Conservation (phyloP, 768 basidiomycete species). For the Leccinum incarnatum region DNA sequence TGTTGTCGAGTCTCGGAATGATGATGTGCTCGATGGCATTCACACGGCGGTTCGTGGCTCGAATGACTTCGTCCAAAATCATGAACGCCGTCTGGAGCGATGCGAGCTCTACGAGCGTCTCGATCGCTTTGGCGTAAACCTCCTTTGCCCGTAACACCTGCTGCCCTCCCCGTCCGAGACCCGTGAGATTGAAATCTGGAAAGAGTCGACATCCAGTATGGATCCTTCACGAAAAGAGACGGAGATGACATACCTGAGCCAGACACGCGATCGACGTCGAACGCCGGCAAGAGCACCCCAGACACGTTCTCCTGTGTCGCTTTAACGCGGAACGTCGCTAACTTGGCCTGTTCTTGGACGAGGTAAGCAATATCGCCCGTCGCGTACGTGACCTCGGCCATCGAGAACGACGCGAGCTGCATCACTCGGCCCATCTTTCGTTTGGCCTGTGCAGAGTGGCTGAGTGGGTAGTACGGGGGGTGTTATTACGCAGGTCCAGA, state of each 20-base stretch:
- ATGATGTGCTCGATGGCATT: constrained; percentile 98
- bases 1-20: constrained; percentile 94
- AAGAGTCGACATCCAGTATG: no score
- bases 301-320: constrained; percentile 98
- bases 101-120: constrained; percentile 95
- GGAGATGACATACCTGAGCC: constrained; percentile 63
- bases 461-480: background rate
- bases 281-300: constrained; percentile 92
- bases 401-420: constrained; percentile 97
- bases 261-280: constrained; percentile 84
- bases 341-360: constrained; percentile 92
- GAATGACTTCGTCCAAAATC: constrained; percentile 98
- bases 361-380: constrained; percentile 98
- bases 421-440: constrained; percentile 99
- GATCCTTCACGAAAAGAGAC: background rate
- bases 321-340: constrained; percentile 89
- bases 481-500: constrained; percentile 17
- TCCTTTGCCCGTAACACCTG: constrained; percentile 94
- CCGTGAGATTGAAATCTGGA: constrained; percentile 95
- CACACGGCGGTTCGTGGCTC: constrained; percentile 97
- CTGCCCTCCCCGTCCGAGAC: constrained; percentile 94
- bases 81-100: constrained; percentile 97
- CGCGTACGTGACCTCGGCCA: constrained; percentile 97
- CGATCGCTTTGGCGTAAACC: constrained; percentile 96
- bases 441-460: constrained; percentile 65